Base-by-base conservation (phyloP, 148 eudicot species). In the Polygonum aviculare region DNA sequence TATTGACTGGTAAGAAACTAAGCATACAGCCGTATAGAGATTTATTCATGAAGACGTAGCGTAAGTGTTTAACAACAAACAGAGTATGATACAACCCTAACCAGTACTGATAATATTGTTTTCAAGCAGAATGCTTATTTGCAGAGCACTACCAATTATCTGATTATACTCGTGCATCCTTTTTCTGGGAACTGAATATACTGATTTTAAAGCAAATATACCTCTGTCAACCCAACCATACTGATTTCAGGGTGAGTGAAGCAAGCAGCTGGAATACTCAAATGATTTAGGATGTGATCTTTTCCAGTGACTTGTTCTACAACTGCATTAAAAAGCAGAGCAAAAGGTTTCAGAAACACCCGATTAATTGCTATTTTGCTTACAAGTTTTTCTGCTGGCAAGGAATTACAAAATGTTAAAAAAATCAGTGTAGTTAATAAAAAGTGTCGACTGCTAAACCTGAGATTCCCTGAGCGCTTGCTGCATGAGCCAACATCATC, bases 401-500 rank as follows among this genome's bases (percentile, higher is more conserved):
- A 35, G 35, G 0, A 33, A 12, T 31, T 9, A 26, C 4, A 50
- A 52, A 52, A 52, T 36, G 12, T 26, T 26, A 3, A 33, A 65
- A 65, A 4, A 65, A 65, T 3, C 18, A 63, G 18, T 33, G 1
- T 1, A 63, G 19, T 14, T 65, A 22, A 22, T 22, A 0, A 33
- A 2, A 59, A 21, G 1, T 67, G 19, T 36, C 4, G 18, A 74
- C 99, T 67, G 19, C 52, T 19, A 35, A 35, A 74, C 99, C 99
- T 79, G 99, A 96, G 79, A 96, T 96, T 79, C 99, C 99, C 74
- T 96, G 99, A 71, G 99, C 99, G 82, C 99, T 96, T 75, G 99
- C 97, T 70, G 99, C 99, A 87, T 96, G 99, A 78, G 99, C 99
- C 89, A 96, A 92, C 99, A 96, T 96, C 93, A 96, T 77, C 84